A percentile compares a stretch with the other conserved stretches of the same genome.
Evolutionary conservation across 2,329 filamentous ascomycete genomes (phyloP).

Genomic region (Eutypella sp.): DNA sequence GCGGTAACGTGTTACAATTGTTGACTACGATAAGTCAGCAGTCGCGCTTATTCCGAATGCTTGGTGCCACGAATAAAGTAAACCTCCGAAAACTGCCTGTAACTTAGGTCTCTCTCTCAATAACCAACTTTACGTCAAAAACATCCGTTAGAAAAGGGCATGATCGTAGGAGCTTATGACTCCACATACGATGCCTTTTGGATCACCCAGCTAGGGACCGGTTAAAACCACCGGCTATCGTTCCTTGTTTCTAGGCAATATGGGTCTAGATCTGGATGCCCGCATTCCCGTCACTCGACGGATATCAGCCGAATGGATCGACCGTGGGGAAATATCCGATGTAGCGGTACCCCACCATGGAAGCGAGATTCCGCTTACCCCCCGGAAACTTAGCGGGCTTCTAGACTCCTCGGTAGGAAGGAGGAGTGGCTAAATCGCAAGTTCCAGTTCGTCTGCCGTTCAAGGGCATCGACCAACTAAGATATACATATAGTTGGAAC

Average conservation of each 20-base stretch:
- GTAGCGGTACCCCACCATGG: background rate
- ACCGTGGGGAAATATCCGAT: background rate
- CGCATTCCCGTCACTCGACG: background rate
- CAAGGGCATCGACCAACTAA: background rate
- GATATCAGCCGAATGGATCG: background rate
- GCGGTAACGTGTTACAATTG: too few species aligned
- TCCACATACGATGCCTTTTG: too few species aligned
- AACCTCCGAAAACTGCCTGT: too few species aligned
- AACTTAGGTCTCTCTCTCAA: too few species aligned
- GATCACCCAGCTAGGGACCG: too few species aligned
- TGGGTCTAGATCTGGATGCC: background rate
- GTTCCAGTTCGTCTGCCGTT: background rate
- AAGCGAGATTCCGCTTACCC: background rate
- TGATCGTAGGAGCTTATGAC: too few species aligned
- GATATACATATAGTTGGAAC: background rate
- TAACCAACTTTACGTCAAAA: too few species aligned
- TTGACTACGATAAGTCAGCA: too few species aligned
- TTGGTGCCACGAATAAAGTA: too few species aligned
- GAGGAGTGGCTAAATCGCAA: background rate
- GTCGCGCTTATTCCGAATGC: too few species aligned
- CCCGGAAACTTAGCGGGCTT: background rate
- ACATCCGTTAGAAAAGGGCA: too few species aligned
- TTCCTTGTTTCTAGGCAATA: background rate
- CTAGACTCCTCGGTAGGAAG: background rate
- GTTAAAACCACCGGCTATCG: background rate